phyloP scores from a whole-genome alignment of 78 protist genomes.

The Dictyostelium capitatum region DNA sequence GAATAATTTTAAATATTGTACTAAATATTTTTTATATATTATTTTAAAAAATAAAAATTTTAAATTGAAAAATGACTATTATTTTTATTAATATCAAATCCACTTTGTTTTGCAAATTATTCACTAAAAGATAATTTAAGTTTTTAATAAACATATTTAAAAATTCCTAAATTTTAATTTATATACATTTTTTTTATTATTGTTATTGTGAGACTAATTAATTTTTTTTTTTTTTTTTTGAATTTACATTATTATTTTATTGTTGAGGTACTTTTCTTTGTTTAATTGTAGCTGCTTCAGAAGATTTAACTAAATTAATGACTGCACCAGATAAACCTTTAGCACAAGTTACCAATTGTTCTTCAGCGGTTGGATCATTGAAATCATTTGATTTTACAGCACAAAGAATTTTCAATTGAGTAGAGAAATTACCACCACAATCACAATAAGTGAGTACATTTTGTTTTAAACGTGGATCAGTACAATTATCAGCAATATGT shows the following conservation, averaged over 20 bases:
- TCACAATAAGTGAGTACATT: conserved; percentile 68
- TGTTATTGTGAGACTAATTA: too few species aligned
- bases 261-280: conserved; percentile 14
- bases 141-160: too few species aligned
- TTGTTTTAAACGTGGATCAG: conserved; percentile 67
- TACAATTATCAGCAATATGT: conserved; percentile 56
- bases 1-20: too few species aligned
- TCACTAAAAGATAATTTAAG: too few species aligned
- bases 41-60: too few species aligned
- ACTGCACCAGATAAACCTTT: conserved; percentile 70
- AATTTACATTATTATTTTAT: neutral
- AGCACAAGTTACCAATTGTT: conserved; percentile 79
- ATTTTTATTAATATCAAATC: too few species aligned
- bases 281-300: conserved; percentile 60
- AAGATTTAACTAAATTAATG: conserved; percentile 62
- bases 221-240: neutral
- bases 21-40: too few species aligned
- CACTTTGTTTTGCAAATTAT: too few species aligned
- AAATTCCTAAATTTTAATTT: too few species aligned
- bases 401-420: conserved; percentile 70
- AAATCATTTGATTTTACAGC: conserved; percentile 51
- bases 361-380: conserved; percentile 59
- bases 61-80: too few species aligned
- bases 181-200: too few species aligned
- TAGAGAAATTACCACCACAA: conserved; percentile 77